A percentile compares a stretch with the other conserved stretches of the same genome.
These are phyloP conservation scores for Penicillium brevicompactum DNA, from an alignment of 2,329 filamentous ascomycete species.

Conservation along the genomic window DNA sequence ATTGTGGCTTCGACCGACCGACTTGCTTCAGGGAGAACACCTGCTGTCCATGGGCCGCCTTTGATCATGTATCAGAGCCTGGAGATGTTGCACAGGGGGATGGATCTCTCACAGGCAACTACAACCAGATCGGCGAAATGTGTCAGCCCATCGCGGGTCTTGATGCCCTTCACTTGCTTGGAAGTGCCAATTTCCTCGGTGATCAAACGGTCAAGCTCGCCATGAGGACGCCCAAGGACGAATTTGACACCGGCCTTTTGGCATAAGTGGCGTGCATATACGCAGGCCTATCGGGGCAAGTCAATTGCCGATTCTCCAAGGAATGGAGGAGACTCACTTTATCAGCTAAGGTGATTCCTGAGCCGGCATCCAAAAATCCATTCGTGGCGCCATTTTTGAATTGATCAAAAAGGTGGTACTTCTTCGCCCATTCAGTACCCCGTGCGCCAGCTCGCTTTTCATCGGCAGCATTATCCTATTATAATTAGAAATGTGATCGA, in stretches of 20 bases:
- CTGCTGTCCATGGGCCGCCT: constrained; percentile 33
- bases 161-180: constrained; percentile 28
- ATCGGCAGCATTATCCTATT: background rate
- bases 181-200: background rate
- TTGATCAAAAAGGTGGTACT: background rate
- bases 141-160: constrained; percentile 27
- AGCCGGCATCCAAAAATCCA: background rate
- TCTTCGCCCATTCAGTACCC: background rate
- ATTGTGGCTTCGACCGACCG: constrained; percentile 41
- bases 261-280: constrained; percentile 25
- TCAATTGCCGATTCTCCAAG: background rate
- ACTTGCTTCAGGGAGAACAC: constrained; percentile 30
- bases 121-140: constrained; percentile 28
- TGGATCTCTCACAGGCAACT: constrained; percentile 19
- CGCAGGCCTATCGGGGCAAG: constrained; percentile 16
- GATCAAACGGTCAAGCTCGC: constrained; percentile 7
- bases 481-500: too few species aligned
- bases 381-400: background rate
- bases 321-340: background rate
- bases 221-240: constrained; percentile 23
- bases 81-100: background rate
- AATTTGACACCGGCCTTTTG: constrained; percentile 30
- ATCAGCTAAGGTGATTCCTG: background rate
- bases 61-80: background rate
- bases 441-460: background rate